Conservation (phyloP, 1,139 yeast species). For the Waltiozyma solani region DNA sequence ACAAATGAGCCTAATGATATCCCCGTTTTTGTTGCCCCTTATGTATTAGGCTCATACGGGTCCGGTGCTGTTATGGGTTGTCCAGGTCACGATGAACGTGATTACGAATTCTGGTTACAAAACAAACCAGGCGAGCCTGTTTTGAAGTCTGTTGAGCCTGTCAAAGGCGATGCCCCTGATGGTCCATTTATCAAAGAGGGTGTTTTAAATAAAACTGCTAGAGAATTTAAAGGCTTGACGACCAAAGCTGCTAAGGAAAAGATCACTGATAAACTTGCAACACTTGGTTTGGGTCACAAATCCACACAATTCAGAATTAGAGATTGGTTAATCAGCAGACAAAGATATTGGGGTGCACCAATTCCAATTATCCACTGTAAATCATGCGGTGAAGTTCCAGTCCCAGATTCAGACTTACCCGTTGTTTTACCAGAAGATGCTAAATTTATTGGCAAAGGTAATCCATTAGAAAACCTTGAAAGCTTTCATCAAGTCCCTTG, state of each 20-base stretch:
- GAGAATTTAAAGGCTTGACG: conserved; percentile 40
- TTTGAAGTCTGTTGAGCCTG: conserved; percentile 28
- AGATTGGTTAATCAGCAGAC: conserved; percentile 93
- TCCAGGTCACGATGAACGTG: conserved; percentile 88
- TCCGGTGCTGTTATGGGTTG: conserved; percentile 97
- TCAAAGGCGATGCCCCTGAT: conserved; percentile 5
- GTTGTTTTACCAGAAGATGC: conserved; percentile 61
- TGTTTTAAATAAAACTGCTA: conserved; percentile 38
- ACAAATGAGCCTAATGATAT: conserved; percentile 25
- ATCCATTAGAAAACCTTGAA: conserved; percentile 57
- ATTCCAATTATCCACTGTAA: conserved; percentile 88
- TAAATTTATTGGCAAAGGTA: conserved; percentile 43
- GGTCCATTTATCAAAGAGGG: conserved; percentile 49
- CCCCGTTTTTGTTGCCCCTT: conserved; percentile 86
- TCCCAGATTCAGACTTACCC: conserved; percentile 79
- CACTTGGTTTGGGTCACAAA: conserved; percentile 31
- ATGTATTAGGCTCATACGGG: conserved; percentile 76
- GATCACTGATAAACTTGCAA: conserved; percentile 35
- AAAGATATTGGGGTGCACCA: conserved; percentile 98
- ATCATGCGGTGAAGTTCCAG: conserved; percentile 81
- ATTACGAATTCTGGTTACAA: conserved; percentile 64
- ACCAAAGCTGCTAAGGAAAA: conserved; percentile 40
- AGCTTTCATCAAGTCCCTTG: conserved; percentile 70
- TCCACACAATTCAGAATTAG: conserved; percentile 56
- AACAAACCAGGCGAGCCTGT: conserved; percentile 42